Base-by-base conservation (phyloP, 805 yeast genomes). In the Ogataea siamensis region DNA sequence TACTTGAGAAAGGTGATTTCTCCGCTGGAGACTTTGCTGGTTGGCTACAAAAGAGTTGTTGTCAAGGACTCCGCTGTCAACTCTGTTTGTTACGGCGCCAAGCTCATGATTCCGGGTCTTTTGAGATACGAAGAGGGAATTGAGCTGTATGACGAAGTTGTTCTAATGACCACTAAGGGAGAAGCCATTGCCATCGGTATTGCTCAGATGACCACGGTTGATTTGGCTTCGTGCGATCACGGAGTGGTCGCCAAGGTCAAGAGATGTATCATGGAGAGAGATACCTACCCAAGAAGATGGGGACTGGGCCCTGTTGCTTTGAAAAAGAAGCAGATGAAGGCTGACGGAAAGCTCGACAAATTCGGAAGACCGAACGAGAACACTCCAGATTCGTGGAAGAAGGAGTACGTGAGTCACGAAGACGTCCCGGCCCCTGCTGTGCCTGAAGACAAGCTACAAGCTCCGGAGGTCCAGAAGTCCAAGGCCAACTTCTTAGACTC, bases 231-330 rank as follows among this genome's bases (percentile, higher is more conserved):
- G 21, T 91, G 98, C 69, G 99, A 93, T 67, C 99, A 93, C 63
- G 99, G 99, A 58, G 88, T 89, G 45, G 99, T 91, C 58, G 96
- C 99, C 52, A 88, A 87, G 74, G 95, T 93, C 60, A 93, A 93
- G 78, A 86, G 99, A 74, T 91, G 98, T 74, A 93, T 93, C 57
- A 93, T 93, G 99, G 99, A 93, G 73, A 83, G 99, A 73, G 99
- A 93, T 66, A 79, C 95, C 36, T 93, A 93, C 68, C 99, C 99
- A 70, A 85, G 99, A 77, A 83, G 97, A 77, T 93, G 99, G 99
- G 99, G 99, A 47, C 72, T 93, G 55, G 99, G 99, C 56, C 99
- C 99, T 56, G 87, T 89, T 63, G 98, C 99, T 45, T 87, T 86
- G 68, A 88, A 88, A 83, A 93, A 93, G 85, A 93, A 93, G 77